phyloP scores from a whole-genome alignment of 177 flowering plant genomes.

The Telopea speciosissima region DNA sequence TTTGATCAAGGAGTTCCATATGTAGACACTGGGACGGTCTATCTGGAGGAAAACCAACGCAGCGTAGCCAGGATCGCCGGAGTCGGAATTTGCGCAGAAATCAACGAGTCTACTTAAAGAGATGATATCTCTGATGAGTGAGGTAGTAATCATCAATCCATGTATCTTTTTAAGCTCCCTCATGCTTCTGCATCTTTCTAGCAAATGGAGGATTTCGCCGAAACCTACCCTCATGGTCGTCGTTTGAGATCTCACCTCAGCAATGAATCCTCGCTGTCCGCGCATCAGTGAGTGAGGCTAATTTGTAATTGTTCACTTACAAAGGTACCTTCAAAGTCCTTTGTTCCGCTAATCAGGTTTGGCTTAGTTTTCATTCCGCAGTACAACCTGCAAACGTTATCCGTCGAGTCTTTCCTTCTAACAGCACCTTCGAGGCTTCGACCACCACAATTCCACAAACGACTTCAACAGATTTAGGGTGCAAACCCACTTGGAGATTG shows the following conservation, averaged over 20 bases:
- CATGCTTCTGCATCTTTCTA: constrained; percentile 20
- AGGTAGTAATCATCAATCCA: constrained; percentile 18
- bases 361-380: too few relatives aligned
- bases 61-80: constrained; percentile 18
- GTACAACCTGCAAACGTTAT: too few relatives aligned
- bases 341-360: too few relatives aligned
- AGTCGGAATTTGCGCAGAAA: constrained; percentile 17
- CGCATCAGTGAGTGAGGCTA: too few relatives aligned
- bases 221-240: constrained; percentile 5
- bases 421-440: too few relatives aligned
- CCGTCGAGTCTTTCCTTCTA: too few relatives aligned
- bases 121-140: constrained; percentile 11
- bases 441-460: too few relatives aligned
- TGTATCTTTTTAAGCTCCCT: constrained; percentile 21
- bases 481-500: too few relatives aligned
- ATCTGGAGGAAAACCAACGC: constrained; percentile 16
- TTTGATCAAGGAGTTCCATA: constrained; percentile 27
- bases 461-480: too few relatives aligned
- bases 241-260: neutral
- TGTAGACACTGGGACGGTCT: constrained; percentile 19
- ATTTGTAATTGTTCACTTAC: too few relatives aligned
- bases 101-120: constrained; percentile 21
- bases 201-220: constrained; percentile 7
- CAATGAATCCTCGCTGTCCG: too few relatives aligned
- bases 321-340: too few relatives aligned